Percentiles rank a stretch among this genome's conserved stretches.
Conservation (phyloP, 2,329 filamentous ascomycete species). For the Diaporthe amygdali region DNA sequence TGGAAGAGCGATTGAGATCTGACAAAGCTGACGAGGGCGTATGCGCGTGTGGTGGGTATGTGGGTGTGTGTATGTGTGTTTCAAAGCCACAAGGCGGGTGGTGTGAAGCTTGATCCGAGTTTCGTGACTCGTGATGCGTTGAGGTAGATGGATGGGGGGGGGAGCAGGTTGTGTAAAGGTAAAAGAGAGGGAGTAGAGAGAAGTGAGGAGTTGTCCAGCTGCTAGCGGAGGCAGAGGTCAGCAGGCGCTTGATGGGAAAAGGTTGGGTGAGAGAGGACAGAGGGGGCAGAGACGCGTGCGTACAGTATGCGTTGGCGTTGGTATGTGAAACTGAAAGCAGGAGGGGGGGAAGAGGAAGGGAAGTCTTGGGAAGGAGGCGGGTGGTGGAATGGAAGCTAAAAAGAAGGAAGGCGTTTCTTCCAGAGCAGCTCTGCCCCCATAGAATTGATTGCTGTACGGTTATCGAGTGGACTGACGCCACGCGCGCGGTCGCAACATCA, state of each 20-base stretch:
- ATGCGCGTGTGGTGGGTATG: no score
- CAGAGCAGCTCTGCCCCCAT: neutral
- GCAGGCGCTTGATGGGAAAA: neutral
- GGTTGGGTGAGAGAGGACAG: no score
- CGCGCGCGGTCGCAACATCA: constrained; percentile 1
- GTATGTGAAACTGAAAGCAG: neutral
- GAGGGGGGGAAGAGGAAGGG: neutral
- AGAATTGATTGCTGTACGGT: neutral
- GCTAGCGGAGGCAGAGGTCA: no score
- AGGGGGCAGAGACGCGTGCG: neutral
- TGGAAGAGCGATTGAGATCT: neutral
- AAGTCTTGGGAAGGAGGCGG: neutral
- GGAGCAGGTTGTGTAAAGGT: neutral
- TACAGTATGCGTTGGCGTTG: neutral
- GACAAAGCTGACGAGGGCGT: neutral
- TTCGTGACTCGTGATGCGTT: constrained; percentile 4
- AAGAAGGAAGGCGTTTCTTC: neutral
- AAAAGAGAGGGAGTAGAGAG: neutral
- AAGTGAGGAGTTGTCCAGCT: no score
- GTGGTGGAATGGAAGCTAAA: constrained; percentile 16
- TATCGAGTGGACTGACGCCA: constrained; percentile 18
- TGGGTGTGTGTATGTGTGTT: neutral
- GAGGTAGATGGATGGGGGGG: neutral
- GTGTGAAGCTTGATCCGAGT: constrained; percentile 7
- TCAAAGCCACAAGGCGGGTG: neutral